A percentile compares a stretch with the other conserved stretches of the same genome.
Evolutionary conservation across 495 filamentous ascomycete species (phyloP).

Genomic region (Penicillium antarcticum): DNA sequence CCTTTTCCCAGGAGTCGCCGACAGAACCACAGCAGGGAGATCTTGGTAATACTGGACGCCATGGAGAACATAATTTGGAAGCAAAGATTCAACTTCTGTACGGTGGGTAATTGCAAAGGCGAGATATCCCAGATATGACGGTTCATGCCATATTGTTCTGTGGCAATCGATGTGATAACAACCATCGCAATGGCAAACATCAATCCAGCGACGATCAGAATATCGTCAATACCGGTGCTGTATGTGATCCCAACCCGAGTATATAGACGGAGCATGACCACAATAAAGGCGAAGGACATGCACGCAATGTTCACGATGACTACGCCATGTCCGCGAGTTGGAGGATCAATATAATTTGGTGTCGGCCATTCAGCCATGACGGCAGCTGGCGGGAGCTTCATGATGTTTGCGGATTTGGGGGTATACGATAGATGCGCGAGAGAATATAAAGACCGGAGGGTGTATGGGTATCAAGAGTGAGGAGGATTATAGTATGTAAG

Average conservation of each 20-base stretch:
- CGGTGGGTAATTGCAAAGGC: conserved; percentile 23
- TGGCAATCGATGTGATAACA: conserved; percentile 37
- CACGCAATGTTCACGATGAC: conserved; percentile 42
- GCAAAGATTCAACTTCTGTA: conserved; percentile 45
- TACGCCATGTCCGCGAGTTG: conserved; percentile 44
- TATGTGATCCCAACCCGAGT: conserved; percentile 44
- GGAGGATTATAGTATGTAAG: not conserved
- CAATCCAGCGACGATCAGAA: conserved; percentile 40
- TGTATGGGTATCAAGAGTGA: not conserved
- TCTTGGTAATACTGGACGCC: conserved; percentile 51
- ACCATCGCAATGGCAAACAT: conserved; percentile 41
- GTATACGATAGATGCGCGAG: not conserved
- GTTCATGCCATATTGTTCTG: conserved; percentile 49
- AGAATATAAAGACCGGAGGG: not conserved
- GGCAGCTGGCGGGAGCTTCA: conserved; percentile 42
- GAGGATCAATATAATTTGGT: conserved; percentile 54
- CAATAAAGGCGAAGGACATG: conserved; percentile 33
- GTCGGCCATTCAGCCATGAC: conserved; percentile 49
- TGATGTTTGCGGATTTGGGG: conserved; percentile 8
- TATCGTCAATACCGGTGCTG: conserved; percentile 48
- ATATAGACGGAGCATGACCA: conserved; percentile 46
- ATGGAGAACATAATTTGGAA: conserved; percentile 53
- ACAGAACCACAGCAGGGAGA: conserved; percentile 58
- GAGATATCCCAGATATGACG: conserved; percentile 56
- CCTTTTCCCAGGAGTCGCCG: conserved; percentile 47